Conservation (phyloP, 2,329 filamentous ascomycete species). For the Colletotrichum abscissum region DNA sequence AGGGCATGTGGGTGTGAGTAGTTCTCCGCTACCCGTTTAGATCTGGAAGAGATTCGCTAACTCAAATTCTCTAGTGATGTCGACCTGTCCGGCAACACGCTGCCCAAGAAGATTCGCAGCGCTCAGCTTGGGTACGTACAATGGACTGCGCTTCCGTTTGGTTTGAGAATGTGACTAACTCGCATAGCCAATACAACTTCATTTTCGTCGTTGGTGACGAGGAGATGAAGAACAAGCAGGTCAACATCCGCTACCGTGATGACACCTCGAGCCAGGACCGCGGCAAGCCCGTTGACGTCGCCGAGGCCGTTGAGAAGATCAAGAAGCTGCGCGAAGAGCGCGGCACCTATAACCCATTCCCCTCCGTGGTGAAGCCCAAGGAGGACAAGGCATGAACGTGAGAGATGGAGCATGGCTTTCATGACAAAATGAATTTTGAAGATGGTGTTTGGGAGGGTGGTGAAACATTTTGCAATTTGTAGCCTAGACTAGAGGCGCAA, state of each 20-base stretch:
- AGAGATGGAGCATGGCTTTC: neutral
- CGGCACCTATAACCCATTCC: constrained; percentile 50
- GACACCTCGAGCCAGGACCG: constrained; percentile 71
- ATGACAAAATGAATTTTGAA: constrained; percentile 8
- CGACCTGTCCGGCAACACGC: constrained; percentile 80
- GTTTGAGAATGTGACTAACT: constrained; percentile 32
- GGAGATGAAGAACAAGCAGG: constrained; percentile 68
- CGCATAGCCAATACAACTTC: constrained; percentile 24
- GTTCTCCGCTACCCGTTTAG: constrained; percentile 52
- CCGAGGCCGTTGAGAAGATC: constrained; percentile 68
- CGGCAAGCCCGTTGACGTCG: constrained; percentile 67
- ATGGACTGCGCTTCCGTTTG: constrained; percentile 4
- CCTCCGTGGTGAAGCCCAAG: constrained; percentile 37
- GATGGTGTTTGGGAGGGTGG: constrained; percentile 3
- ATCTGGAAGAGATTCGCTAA: neutral
- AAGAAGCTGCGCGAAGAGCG: constrained; percentile 62
- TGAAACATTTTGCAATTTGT: neutral
- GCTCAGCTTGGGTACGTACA: constrained; percentile 80
- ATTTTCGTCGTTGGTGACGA: constrained; percentile 68
- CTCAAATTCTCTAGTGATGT: constrained; percentile 57
- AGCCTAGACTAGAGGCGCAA: neutral
- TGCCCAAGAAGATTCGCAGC: constrained; percentile 90
- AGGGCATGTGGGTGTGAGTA: constrained; percentile 70
- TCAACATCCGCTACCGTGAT: constrained; percentile 74
- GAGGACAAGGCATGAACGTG: constrained; percentile 37